Conservation (phyloP, 768 basidiomycete species). For the Heimioporus sp. region DNA sequence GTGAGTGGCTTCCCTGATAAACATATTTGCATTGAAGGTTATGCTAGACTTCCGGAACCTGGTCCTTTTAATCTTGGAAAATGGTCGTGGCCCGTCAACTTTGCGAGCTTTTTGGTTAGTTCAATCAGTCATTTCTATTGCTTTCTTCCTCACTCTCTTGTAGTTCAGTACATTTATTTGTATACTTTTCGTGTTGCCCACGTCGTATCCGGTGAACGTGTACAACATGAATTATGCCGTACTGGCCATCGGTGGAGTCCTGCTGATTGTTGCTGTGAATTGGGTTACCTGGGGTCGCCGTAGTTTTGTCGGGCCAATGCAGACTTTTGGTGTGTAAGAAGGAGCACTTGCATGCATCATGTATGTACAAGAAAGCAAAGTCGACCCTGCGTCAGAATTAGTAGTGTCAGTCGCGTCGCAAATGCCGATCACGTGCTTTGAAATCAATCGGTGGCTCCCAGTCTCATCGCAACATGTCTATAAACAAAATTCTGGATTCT, state of each 20-base stretch:
- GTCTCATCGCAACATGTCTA: no score
- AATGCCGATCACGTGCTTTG: slow-evolving; percentile 12
- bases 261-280: slow-evolving; percentile 42
- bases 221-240: slow-evolving; percentile 60
- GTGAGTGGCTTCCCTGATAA: slow-evolving; percentile 27
- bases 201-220: slow-evolving; percentile 46
- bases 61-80: slow-evolving; percentile 52
- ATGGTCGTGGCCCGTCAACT: slow-evolving; percentile 52
- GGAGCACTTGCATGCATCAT: no score
- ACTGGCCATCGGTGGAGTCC: slow-evolving; percentile 48
- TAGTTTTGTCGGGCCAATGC: slow-evolving; percentile 45
- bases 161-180: slow-evolving; percentile 55
- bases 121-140: neutral
- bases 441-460: neutral
- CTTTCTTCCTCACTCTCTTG: neutral
- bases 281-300: slow-evolving; percentile 49
- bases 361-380: no score
- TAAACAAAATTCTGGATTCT: neutral
- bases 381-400: no score
- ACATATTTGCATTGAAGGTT: neutral
- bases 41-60: slow-evolving; percentile 40
- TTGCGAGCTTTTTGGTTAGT: slow-evolving; percentile 45
- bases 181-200: slow-evolving; percentile 54
- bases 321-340: slow-evolving; percentile 25
- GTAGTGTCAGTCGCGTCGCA: neutral